A percentile compares a stretch with the other conserved stretches of the same genome.
phyloP scores from a whole-genome alignment of 192 early-diverging fungal species.

The Entomortierella parvispora region DNA sequence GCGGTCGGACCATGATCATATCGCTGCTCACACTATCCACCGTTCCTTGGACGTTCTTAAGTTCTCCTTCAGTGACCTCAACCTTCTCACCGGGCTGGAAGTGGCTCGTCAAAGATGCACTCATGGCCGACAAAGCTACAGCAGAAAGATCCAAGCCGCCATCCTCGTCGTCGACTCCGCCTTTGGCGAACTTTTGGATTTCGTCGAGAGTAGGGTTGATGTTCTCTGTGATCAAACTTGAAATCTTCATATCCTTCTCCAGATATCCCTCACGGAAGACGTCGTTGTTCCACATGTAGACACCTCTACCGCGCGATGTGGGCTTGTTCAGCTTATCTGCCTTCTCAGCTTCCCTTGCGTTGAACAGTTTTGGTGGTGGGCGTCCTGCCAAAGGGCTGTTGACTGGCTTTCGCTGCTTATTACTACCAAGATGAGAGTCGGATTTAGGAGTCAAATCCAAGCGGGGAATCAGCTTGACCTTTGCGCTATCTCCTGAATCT shows the following conservation, averaged over 20 bases:
- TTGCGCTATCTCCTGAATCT: conserved; percentile 72
- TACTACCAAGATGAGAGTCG: conserved; percentile 43
- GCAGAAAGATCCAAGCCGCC: conserved; percentile 65
- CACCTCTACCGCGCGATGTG: conserved; percentile 66
- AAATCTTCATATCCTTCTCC: conserved; percentile 81
- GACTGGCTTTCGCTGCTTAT: conserved; percentile 68
- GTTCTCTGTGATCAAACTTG: conserved; percentile 69
- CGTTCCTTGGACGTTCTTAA: conserved; percentile 79
- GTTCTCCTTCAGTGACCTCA: conserved; percentile 85
- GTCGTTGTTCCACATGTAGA: conserved; percentile 67
- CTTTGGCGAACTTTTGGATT: conserved; percentile 83
- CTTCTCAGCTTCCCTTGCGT: conserved; percentile 62
- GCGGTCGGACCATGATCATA: conserved; percentile 75
- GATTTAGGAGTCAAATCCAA: conserved; percentile 65
- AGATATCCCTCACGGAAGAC: conserved; percentile 82
- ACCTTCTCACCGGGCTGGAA: conserved; percentile 87
- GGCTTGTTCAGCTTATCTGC: conserved; percentile 60
- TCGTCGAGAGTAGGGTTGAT: conserved; percentile 94
- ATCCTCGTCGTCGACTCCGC: conserved; percentile 74
- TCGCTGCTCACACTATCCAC: conserved; percentile 80
- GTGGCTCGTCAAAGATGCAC: conserved; percentile 59
- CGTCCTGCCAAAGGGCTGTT: conserved; percentile 56
- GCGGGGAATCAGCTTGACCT: conserved; percentile 80
- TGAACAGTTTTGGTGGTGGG: conserved; percentile 85
- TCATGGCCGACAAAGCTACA: conserved; percentile 57